Evolutionary conservation across 345 rosid species (phyloP), one percentile per base, ranked within the genome.

Genomic region (Dipteronia sinensis): DNA sequence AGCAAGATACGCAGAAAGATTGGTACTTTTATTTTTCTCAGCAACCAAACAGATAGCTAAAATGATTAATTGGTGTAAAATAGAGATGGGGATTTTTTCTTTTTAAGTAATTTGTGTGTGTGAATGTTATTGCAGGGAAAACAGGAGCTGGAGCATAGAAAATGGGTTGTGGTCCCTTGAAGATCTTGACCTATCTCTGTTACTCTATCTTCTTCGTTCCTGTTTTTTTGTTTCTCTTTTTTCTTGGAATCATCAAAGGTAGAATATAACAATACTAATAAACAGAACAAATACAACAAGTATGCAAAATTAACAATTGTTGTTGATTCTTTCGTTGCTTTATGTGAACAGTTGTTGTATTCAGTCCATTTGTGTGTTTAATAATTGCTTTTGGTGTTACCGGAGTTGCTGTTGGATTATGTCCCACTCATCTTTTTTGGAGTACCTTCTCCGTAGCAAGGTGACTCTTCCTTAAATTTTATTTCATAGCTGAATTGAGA

Each of bases 401-500:
- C 20, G 83, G 79, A 6, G 73, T 80, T 44, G 55, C 61, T 38
- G 15, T 76, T 29, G 83, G 80, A 16, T 65, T 80, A 47, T 76
- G 76, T 69, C 80, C 83, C 9, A 55, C 56, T 65, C 80, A 76
- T 67, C 77, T 80, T 40, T 31, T 71, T n/a, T 76, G 79, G 80
- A 71, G 77, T 22, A 42, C 67, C 63, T 76, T 40, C 74, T 70
- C 73, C 72, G 16, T 80, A 56, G 58, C 72, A 34, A 76, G 62
- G 83, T 80, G 34, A 40, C 3, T 42, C 56, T 56, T 68, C 42
- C 10, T n/a, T 19, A 2, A 58, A 6, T 58, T 58, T 58, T 20
- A 6, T 8, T 6, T 20, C 11, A 20, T 58, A 58, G 23, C 25
- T 20, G 63, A 58, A 58, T 19, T n/a, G 22, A 58, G 63, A 58